Percentiles rank a stretch among this genome's conserved stretches.
phyloP scores from a whole-genome alignment of 2,329 filamentous ascomycete genomes.

The Mycosphaerella sp. region DNA sequence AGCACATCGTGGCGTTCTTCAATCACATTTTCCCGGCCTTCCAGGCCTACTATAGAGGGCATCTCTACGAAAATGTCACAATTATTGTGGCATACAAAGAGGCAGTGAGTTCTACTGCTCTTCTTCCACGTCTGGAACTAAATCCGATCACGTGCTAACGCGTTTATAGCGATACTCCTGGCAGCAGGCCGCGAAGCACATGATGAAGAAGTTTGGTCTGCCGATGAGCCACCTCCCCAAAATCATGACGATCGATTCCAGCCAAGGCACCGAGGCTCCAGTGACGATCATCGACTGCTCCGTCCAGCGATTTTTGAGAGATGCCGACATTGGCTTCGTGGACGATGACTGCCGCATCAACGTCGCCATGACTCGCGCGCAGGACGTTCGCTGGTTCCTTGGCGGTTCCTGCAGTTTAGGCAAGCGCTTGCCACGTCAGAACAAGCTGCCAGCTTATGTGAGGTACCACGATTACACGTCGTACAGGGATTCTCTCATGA shows the following conservation, averaged over 20 bases:
- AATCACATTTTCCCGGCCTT: conserved; percentile 16
- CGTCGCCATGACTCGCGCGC: conserved; percentile 16
- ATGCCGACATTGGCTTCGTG: conserved; percentile 13
- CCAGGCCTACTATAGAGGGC: conserved; percentile 9
- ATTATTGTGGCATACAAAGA: conserved; percentile 19
- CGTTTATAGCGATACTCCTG: conserved; percentile 5
- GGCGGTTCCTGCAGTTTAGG: conserved; percentile 10
- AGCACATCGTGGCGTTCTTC: conserved; percentile 21
- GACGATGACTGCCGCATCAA: conserved; percentile 17
- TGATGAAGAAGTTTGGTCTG: conserved; percentile 5
- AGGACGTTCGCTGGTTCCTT: conserved; percentile 16
- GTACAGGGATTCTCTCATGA: neutral
- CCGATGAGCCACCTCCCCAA: conserved; percentile 10
- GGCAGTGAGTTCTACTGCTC: conserved; percentile 8
- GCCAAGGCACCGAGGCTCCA: conserved; percentile 16
- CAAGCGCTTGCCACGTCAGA: neutral
- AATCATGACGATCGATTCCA: conserved; percentile 16
- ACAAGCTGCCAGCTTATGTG: conserved; percentile 7
- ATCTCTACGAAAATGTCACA: conserved; percentile 14
- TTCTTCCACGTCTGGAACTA: neutral
- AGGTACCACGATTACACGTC: conserved; percentile 4
- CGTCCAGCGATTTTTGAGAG: conserved; percentile 7
- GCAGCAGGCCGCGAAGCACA: conserved; percentile 8
- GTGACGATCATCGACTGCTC: conserved; percentile 20
- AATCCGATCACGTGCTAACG: neutral